Evolutionary conservation across 495 filamentous ascomycete species (phyloP), one percentile per base, ranked within the genome.

Genomic region (Xylaria grammica): DNA sequence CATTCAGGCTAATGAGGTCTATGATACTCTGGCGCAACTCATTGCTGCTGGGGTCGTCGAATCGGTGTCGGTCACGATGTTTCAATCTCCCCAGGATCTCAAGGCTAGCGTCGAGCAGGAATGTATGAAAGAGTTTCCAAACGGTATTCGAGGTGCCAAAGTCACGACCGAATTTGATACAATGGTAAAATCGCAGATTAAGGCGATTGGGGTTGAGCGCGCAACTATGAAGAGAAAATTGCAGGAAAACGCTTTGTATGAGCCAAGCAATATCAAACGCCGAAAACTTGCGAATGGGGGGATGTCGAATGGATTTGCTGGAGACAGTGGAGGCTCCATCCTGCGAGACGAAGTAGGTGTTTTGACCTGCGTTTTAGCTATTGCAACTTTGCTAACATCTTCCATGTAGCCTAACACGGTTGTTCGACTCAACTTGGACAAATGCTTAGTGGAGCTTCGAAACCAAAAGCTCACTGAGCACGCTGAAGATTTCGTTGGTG

Each of bases 341-440:
- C 60, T 83, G 0, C 72, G 74, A 50, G 73, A 67, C 36, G 74
- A 68, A 62, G 80, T 78, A 19, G 46, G 58, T 44, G 44, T 26
- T 10, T 2, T 42, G 29, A 34, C n/a, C 30, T 57, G 19, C 15
- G 3, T 10, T 22, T 38, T 46, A 10, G 38, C 48, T 51, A 4
- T 30, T 24, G n/a, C 19, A 42, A 19, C 15, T 17, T 61, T 70
- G 15, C 78, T 79, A 63, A 78, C 65, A 6, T 26, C 45, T 63
- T 38, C 11, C 4, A 17, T 54, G 20, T 55, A 84, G 81, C 74
- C 73, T 4, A 71, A 89, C 56, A 75, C 92, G 55, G 84, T 91
- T 22, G 79, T 98, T 49, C 87, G 91, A 30, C 81, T 97, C 26
- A 97, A 97, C 74, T 89, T 92, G 71, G 90, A 91, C 38, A 97